Conservation (phyloP, 345 rosid genomes). For the Melastoma malabathricum region DNA sequence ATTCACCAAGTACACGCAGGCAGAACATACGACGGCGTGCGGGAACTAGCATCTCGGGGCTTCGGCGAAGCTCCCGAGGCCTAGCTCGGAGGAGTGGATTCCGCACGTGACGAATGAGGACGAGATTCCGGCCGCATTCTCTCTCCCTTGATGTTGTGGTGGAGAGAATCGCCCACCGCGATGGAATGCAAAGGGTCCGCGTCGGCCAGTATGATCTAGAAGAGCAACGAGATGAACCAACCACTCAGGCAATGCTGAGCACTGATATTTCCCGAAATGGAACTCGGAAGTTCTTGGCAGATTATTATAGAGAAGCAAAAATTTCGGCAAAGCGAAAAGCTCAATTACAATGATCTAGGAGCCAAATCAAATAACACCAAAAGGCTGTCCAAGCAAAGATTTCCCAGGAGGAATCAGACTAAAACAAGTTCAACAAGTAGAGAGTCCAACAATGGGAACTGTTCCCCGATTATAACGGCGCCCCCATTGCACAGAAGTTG, state of each 20-base stretch:
- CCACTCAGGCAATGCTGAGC: no score
- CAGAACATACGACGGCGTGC: constrained; percentile 44
- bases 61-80: constrained; percentile 48
- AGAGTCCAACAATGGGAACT: no score
- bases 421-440: no score
- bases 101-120: constrained; percentile 64
- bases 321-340: no score
- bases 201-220: constrained; percentile 69
- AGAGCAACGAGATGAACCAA: not conserved
- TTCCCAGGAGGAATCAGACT: no score
- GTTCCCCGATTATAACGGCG: no score
- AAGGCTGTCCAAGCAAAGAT: no score
- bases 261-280: no score
- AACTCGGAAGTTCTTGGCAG: no score
- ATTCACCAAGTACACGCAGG: constrained; percentile 64
- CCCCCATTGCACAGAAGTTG: not conserved
- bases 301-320: no score
- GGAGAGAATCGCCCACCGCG: constrained; percentile 84
- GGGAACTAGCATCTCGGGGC: constrained; percentile 54
- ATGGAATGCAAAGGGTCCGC: constrained; percentile 43
- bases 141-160: constrained; percentile 85
- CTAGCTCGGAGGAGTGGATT: constrained; percentile 70
- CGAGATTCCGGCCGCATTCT: constrained; percentile 67
- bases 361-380: no score
- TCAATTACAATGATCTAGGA: no score